Percentiles rank a stretch among this genome's conserved stretches.
Conservation (phyloP, 208 protist genomes). For the Leishmania martiniquensis region DNA sequence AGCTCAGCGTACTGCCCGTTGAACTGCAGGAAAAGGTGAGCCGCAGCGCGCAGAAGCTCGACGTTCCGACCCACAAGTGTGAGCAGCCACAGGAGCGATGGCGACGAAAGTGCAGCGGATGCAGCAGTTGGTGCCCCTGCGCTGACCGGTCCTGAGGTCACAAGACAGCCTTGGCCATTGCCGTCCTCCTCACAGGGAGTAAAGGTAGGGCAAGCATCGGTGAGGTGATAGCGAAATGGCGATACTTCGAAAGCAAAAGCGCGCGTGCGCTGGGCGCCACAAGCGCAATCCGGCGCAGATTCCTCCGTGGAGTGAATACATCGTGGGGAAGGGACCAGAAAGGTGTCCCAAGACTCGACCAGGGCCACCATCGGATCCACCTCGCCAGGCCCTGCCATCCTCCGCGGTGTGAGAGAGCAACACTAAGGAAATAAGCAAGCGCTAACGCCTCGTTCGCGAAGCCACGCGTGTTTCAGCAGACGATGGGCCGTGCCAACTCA, state of each 20-base stretch:
- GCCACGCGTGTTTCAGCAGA: not conserved
- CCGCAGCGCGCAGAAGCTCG: constrained; percentile 47
- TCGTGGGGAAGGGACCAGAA: constrained; percentile 12
- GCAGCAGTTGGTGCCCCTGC: not conserved
- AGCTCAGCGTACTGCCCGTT: constrained; percentile 45
- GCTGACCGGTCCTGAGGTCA: not conserved
- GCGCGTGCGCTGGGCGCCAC: too few relatives aligned
- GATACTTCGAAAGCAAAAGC: not conserved
- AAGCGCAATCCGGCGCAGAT: not conserved
- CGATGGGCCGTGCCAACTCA: not conserved
- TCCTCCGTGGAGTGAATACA: not conserved
- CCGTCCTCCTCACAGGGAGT: constrained; percentile 6
- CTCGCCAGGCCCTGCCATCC: constrained; percentile 6
- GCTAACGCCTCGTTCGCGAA: not conserved
- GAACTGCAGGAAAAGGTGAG: constrained; percentile 67
- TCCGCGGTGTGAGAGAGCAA: not conserved
- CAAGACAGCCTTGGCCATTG: not conserved
- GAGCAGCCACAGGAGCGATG: constrained; percentile 63
- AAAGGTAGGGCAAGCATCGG: constrained; percentile 11
- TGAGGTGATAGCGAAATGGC: constrained; percentile 20
- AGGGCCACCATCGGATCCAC: constrained; percentile 34
- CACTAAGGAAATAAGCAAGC: not conserved
- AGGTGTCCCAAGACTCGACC: constrained; percentile 40
- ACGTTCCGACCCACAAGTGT: constrained; percentile 64
- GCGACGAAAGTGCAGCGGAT: not conserved